A percentile compares a stretch with the other conserved stretches of the same genome.
phyloP scores from a whole-genome alignment of 495 filamentous ascomycete species.

The Hypoxylon trugodes region DNA sequence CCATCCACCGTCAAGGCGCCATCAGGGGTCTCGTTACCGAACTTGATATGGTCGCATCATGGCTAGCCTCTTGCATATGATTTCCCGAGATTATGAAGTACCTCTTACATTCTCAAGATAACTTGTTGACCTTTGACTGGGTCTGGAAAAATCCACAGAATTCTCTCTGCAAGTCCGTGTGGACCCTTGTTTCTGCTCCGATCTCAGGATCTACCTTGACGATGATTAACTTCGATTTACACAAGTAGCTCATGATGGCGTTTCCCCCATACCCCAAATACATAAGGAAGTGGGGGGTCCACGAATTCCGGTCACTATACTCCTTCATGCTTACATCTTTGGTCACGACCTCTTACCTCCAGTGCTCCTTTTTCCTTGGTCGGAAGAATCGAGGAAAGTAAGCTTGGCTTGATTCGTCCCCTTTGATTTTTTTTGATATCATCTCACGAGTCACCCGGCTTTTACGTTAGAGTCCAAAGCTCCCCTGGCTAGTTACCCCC shows the following conservation, averaged over 20 bases:
- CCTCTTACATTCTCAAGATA: slow-evolving; percentile 35
- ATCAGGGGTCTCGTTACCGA: slow-evolving; percentile 38
- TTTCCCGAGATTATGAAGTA: slow-evolving; percentile 36
- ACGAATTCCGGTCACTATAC: slow-evolving; percentile 7
- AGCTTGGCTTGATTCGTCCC: slow-evolving; percentile 15
- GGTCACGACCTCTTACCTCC: slow-evolving; percentile 17
- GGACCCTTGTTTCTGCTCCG: slow-evolving; percentile 22
- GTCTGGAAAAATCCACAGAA: slow-evolving; percentile 30
- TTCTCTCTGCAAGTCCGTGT: slow-evolving; percentile 6
- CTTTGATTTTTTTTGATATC: slow-evolving; percentile 21
- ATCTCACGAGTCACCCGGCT: slow-evolving; percentile 17
- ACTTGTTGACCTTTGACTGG: slow-evolving; percentile 41
- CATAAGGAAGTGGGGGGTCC: slow-evolving; percentile 38
- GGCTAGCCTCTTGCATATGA: slow-evolving; percentile 34
- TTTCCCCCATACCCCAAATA: slow-evolving; percentile 26
- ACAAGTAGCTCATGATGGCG: slow-evolving; percentile 16
- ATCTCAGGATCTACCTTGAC: slow-evolving; percentile 17
- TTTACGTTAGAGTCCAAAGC: slow-evolving; percentile 8
- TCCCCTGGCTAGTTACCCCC: slow-evolving; percentile 26
- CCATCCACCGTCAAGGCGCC: slow-evolving; percentile 15
- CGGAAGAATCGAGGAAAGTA: slow-evolving; percentile 18
- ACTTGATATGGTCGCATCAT: slow-evolving; percentile 37
- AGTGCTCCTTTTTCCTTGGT: slow-evolving; percentile 19
- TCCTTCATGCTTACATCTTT: slow-evolving; percentile 14
- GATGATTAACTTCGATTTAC: slow-evolving; percentile 18